These are phyloP conservation scores for Penicillium sp. DNA, from an alignment of 2,329 filamentous ascomycete genomes.

Conservation along the genomic window DNA sequence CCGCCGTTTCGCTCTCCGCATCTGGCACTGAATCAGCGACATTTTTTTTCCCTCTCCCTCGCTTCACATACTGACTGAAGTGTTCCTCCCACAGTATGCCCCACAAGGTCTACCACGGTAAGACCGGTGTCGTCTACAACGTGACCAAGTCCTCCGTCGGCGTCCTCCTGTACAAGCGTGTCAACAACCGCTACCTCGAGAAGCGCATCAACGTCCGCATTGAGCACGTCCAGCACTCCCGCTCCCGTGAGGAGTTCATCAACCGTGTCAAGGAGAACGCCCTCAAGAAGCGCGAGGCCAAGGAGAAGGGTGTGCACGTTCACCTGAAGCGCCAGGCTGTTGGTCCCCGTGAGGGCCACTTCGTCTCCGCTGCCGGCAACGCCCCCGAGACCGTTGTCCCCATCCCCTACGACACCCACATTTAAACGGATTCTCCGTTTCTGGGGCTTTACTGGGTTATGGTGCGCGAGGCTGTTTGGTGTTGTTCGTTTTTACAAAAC, in stretches of 20 bases:
- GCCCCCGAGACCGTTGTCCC: slow-evolving; percentile 86
- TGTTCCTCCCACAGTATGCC: slow-evolving; percentile 64
- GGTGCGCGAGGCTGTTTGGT: slow-evolving; percentile 35
- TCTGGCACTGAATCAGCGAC: no score
- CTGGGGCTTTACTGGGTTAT: slow-evolving; percentile 21
- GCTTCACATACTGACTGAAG: slow-evolving; percentile 12
- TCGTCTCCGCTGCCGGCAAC: slow-evolving; percentile 73
- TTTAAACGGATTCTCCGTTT: slow-evolving; percentile 55
- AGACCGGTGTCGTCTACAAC: slow-evolving; percentile 98
- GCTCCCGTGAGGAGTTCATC: slow-evolving; percentile 95
- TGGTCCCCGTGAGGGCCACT: slow-evolving; percentile 72
- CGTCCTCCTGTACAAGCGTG: slow-evolving; percentile 99
- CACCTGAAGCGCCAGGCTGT: slow-evolving; percentile 87
- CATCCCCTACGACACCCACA: slow-evolving; percentile 95
- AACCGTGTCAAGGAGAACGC: slow-evolving; percentile 95
- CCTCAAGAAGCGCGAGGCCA: slow-evolving; percentile 84
- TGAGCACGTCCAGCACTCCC: slow-evolving; percentile 92
- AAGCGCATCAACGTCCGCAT: slow-evolving; percentile 99
- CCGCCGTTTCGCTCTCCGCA: no score
- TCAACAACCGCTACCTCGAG: slow-evolving; percentile 99
- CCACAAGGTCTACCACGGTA: slow-evolving; percentile 99
- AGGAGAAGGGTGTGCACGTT: slow-evolving; percentile 78
- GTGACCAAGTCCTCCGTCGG: slow-evolving; percentile 97
- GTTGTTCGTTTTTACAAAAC: slow-evolving; percentile 24
- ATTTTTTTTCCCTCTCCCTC: background rate